Evolutionary conservation across 768 basidiomycete genomes (phyloP), one percentile per base, ranked within the genome.

Genomic region (Russula emetica): DNA sequence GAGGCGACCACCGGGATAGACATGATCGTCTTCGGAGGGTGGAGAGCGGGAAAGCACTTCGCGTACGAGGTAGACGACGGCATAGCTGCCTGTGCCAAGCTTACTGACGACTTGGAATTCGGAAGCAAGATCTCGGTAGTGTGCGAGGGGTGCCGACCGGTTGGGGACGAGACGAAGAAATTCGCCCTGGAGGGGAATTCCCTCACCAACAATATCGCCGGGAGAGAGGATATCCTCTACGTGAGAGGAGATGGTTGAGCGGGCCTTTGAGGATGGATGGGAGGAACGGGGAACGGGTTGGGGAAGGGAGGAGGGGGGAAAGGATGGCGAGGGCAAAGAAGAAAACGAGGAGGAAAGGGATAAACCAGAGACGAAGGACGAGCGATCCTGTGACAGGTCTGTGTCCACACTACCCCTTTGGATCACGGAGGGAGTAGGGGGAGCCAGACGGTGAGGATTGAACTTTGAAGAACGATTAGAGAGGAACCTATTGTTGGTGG

Each of bases 21-120:
- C 78, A 70, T 83, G 81, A 61, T 66, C 71, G 50, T 74, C 69
- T 36, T 73, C 70, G 16, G 79, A 78, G 52, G 75, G 72, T n/a
- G 70, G 67, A 40, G 69, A 56, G 57, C 77, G 79, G 18, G 73
- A 76, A 30, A 81, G 68, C 40, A 90, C 82, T 74, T 92, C 88
- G 53, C 85, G 84, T 30, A 97, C 94, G 64, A 93, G 86, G 73
- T 97, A 98, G 60, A 97, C 94, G 70, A 94, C 90, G 18, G 94
- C 94, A 73, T 96, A 97, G 66, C 87, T 90, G 69, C 94, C 94
- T 0, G 90, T 86, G 55, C 94, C 94, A 58, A 96, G 84, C 66
- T 84, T 85, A 61, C 90, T 80, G 69, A 95, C 83, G 73, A 98
- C 93, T 77, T 93, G 83, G 65, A 95, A 93, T 68, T 86, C 85